Evolutionary conservation across 805 yeast species (phyloP).

Genomic region (Komagataella pseudopastoris): DNA sequence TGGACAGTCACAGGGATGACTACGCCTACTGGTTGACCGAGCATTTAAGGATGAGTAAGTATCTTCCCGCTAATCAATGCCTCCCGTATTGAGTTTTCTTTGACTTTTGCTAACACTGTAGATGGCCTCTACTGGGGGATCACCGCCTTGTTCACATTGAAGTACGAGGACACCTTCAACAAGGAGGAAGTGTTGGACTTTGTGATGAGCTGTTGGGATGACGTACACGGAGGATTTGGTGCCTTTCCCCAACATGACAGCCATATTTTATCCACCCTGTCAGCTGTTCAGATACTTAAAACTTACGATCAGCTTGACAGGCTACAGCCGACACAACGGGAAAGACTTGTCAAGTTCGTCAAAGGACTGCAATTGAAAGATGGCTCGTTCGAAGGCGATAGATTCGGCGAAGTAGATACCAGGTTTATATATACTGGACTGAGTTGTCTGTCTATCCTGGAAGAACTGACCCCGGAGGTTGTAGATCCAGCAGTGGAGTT

Average conservation of each 20-base stretch:
- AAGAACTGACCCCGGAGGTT: conserved; percentile 35
- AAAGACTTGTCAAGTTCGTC: conserved; percentile 23
- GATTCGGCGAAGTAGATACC: conserved; percentile 87
- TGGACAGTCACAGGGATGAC: conserved; percentile 42
- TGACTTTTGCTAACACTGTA: conserved; percentile 1
- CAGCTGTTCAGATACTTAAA: conserved; percentile 71
- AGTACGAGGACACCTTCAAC: conserved; percentile 42
- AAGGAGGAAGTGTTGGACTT: conserved; percentile 51
- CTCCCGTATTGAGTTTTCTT: not conserved
- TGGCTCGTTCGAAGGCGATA: conserved; percentile 85
- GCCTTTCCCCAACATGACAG: conserved; percentile 85
- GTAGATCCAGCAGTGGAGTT: conserved; percentile 51
- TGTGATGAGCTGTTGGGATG: conserved; percentile 52
- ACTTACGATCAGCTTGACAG: conserved; percentile 46
- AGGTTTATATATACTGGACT: conserved; percentile 79
- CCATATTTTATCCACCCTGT: conserved; percentile 71
- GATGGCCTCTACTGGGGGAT: conserved; percentile 94
- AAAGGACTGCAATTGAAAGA: conserved; percentile 31
- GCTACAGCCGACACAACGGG: conserved; percentile 7
- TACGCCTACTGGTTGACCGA: conserved; percentile 82
- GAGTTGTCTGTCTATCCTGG: conserved; percentile 59
- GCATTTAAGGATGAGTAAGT: conserved; percentile 58
- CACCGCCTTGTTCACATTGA: conserved; percentile 54
- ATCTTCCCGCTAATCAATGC: not conserved
- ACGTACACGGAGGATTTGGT: conserved; percentile 66